Evolutionary conservation across 495 filamentous ascomycete genomes (phyloP).

Genomic region (Pyronema omphalodes): DNA sequence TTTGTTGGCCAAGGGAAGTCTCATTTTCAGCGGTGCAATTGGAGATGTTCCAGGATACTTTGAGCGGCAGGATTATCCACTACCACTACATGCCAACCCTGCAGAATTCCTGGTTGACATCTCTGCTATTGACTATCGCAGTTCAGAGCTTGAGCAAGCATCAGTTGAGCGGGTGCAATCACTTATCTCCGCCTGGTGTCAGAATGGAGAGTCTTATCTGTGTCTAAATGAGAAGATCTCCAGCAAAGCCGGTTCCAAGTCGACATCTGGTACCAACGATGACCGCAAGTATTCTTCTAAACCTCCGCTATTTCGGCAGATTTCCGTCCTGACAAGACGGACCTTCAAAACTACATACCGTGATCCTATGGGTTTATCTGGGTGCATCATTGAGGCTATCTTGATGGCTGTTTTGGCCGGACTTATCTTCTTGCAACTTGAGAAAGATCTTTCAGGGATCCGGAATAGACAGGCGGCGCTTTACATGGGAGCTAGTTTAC

Average conservation of each 20-base stretch:
- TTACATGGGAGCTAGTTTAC: conserved; percentile 46
- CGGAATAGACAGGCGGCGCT: conserved; percentile 47
- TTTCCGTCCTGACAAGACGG: conserved; percentile 43
- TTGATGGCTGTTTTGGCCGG: conserved; percentile 49
- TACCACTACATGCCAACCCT: conserved; percentile 53
- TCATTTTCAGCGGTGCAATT: conserved; percentile 43
- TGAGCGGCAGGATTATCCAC: conserved; percentile 31
- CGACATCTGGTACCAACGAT: conserved; percentile 1
- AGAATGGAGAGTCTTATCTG: conserved; percentile 15
- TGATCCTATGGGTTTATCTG: conserved; percentile 53
- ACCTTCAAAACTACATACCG: conserved; percentile 47
- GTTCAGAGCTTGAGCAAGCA: conserved; percentile 37
- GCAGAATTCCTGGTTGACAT: conserved; percentile 56
- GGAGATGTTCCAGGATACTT: conserved; percentile 41
- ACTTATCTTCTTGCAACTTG: conserved; percentile 48
- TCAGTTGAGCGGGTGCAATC: conserved; percentile 37
- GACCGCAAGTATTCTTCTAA: neutral
- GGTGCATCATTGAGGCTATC: conserved; percentile 44
- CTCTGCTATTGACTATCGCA: conserved; percentile 50
- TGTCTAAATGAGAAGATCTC: neutral
- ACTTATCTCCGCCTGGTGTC: conserved; percentile 37
- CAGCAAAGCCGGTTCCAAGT: neutral
- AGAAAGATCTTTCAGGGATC: conserved; percentile 42
- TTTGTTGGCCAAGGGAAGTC: conserved; percentile 41
- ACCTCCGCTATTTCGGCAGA: conserved; percentile 37